A percentile compares a stretch with the other conserved stretches of the same genome.
Conservation (phyloP, 2,329 filamentous ascomycete genomes). For the Neophaeococcomyces mojaviensis region DNA sequence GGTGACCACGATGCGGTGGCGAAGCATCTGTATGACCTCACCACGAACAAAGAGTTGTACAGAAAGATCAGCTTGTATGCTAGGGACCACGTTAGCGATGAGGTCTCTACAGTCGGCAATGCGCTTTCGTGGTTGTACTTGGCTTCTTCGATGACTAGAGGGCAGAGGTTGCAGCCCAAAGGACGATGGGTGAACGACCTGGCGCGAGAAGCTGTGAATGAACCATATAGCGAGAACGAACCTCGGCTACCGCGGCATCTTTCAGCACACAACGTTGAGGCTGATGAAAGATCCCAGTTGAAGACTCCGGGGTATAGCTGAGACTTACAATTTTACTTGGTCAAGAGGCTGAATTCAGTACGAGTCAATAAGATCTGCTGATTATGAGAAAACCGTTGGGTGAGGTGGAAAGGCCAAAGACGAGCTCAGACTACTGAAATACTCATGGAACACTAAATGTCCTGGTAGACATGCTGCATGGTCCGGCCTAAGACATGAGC, state of each 20-base stretch:
- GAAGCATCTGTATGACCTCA: conserved; percentile 57
- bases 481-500: too few relatives aligned
- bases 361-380: too few relatives aligned
- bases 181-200: conserved; percentile 67
- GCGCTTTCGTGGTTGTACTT: conserved; percentile 70
- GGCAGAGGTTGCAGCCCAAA: conserved; percentile 50
- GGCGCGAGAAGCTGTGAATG: conserved; percentile 57
- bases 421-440: too few relatives aligned
- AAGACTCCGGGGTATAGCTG: too few relatives aligned
- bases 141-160: conserved; percentile 56
- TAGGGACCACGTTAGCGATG: conserved; percentile 62
- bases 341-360: too few relatives aligned
- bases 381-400: too few relatives aligned
- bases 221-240: conserved; percentile 52
- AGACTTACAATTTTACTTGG: too few relatives aligned
- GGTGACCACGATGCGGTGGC: conserved; percentile 65
- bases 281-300: too few relatives aligned
- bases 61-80: conserved; percentile 60
- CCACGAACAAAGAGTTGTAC: conserved; percentile 58
- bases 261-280: too few relatives aligned
- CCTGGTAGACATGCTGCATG: too few relatives aligned
- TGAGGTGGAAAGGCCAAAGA: too few relatives aligned
- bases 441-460: too few relatives aligned
- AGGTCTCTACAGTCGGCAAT: conserved; percentile 75
- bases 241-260: conserved; percentile 48